Base-by-base conservation (phyloP, 306 rosid genomes). In the Dalbergia cultrata region DNA sequence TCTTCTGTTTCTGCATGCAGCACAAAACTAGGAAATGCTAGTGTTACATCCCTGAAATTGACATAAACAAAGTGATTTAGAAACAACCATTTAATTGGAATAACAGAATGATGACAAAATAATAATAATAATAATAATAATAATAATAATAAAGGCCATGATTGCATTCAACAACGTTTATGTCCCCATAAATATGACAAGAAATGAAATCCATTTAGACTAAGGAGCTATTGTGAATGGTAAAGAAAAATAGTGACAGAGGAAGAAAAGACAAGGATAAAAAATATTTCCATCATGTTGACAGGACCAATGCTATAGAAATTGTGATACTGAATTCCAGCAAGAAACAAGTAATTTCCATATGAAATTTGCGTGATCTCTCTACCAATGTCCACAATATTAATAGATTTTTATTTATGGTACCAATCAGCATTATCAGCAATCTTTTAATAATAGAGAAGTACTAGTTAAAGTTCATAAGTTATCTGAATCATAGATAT, bases 11-110 rank as follows among this genome's bases (percentile, higher is more conserved):
- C 78, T 64, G 74, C 11, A 13, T 80, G 66, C 62, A 66, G 54
- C 77, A 71, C 82, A 71, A 83, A 86, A 72, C 75, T 83, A 21
- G 87, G 85, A 83, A 80, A 86, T 76, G 87, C 80, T 26, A 59
- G 61, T 80, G 83, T 65, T 21, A 76, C 53, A 73, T 83, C 89
- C 89, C 83, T 83, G 75, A 75, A 74, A 57, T 53, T 18, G 35
- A 53, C 59, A 75, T 75, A 54, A 39, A 18, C 6, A 18, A 34
- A 43, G 5, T 57, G 44, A 61, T 50, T 80, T 10, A 79, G 61
- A 60, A 44, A 59, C 21, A 79, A 53, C 34, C 58, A 43, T 16
- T 34, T 26, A 6, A 21, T 7, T 68, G 33, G 18, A 63, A 19
- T 22, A 56, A 22, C 37, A 21, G 4, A 53, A 11, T 22, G 54